Percentiles rank a stretch among this genome's conserved stretches.
Evolutionary conservation across 352 stramenopile species (phyloP).

Genomic region (Globisporangium spiculum): DNA sequence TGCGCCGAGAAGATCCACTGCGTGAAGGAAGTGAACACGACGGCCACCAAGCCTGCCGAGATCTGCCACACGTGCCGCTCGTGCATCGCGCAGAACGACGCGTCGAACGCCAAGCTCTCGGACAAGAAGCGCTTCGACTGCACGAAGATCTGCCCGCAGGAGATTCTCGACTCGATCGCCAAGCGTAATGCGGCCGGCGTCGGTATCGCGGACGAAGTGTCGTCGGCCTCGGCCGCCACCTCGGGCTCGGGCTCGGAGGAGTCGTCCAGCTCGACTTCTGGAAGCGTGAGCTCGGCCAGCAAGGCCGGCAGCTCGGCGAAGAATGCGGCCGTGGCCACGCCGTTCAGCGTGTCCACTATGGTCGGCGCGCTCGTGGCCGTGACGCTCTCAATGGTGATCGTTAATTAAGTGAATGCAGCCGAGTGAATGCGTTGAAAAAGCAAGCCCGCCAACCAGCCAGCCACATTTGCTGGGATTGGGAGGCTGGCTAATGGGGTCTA

Average conservation of each 20-base stretch:
- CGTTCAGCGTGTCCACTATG: background rate
- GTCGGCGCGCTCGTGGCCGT: constrained; percentile 7
- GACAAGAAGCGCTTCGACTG: constrained; percentile 71
- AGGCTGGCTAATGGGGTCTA: background rate
- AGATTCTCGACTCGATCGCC: constrained; percentile 60
- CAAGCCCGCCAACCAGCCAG: background rate
- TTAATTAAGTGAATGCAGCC: constrained; percentile 8
- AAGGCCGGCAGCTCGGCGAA: constrained; percentile 13
- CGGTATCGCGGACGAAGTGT: constrained; percentile 57
- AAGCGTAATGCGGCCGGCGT: constrained; percentile 52
- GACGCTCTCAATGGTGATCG: constrained; percentile 7
- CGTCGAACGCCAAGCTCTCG: constrained; percentile 44
- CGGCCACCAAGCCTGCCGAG: constrained; percentile 45
- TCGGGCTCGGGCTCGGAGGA: constrained; percentile 22
- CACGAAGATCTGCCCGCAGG: constrained; percentile 61
- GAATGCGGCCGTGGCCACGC: constrained; percentile 14
- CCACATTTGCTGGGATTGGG: background rate
- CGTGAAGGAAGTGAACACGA: constrained; percentile 68
- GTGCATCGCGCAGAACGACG: constrained; percentile 75
- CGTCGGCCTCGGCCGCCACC: constrained; percentile 22
- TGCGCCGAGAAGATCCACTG: constrained; percentile 75
- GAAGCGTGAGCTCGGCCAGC: constrained; percentile 1
- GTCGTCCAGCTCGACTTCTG: constrained; percentile 13
- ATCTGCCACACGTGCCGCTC: constrained; percentile 84
- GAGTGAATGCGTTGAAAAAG: background rate